Evolutionary conservation across 2,329 filamentous ascomycete genomes (phyloP).

Genomic region (Apiospora phragmitis): DNA sequence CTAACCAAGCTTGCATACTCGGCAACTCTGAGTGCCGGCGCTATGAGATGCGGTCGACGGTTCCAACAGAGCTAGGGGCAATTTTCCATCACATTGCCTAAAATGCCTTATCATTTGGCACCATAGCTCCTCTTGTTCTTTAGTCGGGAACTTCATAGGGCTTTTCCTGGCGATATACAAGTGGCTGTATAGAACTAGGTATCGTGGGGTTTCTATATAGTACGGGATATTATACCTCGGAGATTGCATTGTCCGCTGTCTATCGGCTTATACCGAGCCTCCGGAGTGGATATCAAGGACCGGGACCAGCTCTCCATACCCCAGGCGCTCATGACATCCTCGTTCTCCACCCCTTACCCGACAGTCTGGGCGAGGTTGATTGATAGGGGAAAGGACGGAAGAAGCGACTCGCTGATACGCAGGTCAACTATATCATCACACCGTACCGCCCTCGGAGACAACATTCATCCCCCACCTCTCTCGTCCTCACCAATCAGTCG

Average conservation of each 20-base stretch:
- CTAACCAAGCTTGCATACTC: background rate
- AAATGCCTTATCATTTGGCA: background rate
- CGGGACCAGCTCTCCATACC: background rate
- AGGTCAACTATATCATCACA: background rate
- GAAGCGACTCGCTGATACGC: background rate
- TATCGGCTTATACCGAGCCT: background rate
- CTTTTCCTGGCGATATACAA: background rate
- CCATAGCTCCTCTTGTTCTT: background rate
- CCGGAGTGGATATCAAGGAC: background rate
- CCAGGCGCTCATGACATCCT: background rate
- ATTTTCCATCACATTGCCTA: background rate
- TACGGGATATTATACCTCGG: background rate
- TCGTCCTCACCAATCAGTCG: constrained; percentile 1
- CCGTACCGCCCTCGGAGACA: background rate
- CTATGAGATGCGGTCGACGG: background rate
- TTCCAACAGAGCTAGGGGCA: background rate
- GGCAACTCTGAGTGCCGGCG: background rate
- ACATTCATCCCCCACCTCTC: background rate
- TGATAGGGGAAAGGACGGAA: background rate
- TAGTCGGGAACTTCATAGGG: background rate
- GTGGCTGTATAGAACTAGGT: background rate
- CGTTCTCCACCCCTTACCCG: background rate
- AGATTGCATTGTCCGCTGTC: background rate
- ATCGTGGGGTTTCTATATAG: background rate
- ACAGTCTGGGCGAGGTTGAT: background rate